These are phyloP conservation scores for Eucalyptus microcorys DNA, from an alignment of 345 rosid genomes.

Conservation along the genomic window DNA sequence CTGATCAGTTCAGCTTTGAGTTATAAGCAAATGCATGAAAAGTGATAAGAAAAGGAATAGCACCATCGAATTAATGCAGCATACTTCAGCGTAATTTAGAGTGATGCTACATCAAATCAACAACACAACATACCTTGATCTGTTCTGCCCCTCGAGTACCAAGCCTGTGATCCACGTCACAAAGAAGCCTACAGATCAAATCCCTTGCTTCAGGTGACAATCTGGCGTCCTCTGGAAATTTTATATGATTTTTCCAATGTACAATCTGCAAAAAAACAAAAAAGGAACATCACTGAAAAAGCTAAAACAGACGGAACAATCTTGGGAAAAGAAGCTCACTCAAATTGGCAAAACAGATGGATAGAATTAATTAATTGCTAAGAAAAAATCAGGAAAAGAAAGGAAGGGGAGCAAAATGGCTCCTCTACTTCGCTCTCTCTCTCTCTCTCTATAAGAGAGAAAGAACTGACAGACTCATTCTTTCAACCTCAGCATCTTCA, in stretches of 20 bases:
- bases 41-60: not conserved
- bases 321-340: not conserved
- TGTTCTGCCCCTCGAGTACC: slow-evolving; percentile 63
- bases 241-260: slow-evolving; percentile 74
- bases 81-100: not conserved
- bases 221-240: slow-evolving; percentile 77
- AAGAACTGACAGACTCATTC: not conserved
- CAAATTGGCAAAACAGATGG: not conserved
- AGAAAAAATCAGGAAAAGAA: not conserved
- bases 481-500: not conserved
- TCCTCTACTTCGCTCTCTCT: not conserved
- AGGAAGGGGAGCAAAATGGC: not conserved
- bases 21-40: not conserved
- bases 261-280: slow-evolving; percentile 44
- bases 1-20: slow-evolving; percentile 13
- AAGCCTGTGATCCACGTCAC: slow-evolving; percentile 79
- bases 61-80: not conserved
- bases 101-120: not conserved
- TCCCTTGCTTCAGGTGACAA: slow-evolving; percentile 76
- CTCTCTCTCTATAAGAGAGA: not conserved
- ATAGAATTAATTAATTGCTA: not conserved
- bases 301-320: not conserved
- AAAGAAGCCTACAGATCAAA: slow-evolving; percentile 67
- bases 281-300: not conserved
- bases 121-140: slow-evolving; percentile 41